Percentiles rank a stretch among this genome's conserved stretches.
These are phyloP conservation scores for Geranomyces michiganensis DNA, from an alignment of 192 early-diverging fungal genomes.

Conservation along the genomic window DNA sequence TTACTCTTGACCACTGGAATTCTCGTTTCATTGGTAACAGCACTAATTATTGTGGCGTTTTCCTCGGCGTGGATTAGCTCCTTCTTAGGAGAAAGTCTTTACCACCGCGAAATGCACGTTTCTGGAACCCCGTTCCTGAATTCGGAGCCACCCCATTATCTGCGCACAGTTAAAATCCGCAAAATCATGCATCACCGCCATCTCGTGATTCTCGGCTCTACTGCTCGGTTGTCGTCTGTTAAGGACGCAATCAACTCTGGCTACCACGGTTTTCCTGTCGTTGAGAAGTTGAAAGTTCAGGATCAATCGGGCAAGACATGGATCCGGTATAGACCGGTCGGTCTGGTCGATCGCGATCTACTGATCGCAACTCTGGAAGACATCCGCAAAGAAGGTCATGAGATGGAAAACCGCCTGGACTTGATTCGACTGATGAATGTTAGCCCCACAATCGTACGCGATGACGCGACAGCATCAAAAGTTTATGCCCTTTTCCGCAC, in stretches of 20 bases:
- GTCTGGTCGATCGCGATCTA: constrained; percentile 7
- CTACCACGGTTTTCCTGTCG: constrained; percentile 38
- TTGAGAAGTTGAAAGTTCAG: constrained; percentile 23
- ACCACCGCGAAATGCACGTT: constrained; percentile 45
- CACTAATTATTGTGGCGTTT: constrained; percentile 32
- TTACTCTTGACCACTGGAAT: too few relatives aligned
- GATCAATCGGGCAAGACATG: constrained; percentile 1
- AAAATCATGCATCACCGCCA: constrained; percentile 23
- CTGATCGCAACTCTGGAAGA: neutral
- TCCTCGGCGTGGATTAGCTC: constrained; percentile 27
- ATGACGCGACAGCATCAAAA: constrained; percentile 39
- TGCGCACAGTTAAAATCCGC: constrained; percentile 28
- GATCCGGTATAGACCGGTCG: constrained; percentile 21
- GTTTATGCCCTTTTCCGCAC: constrained; percentile 38
- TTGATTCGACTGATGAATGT: constrained; percentile 28
- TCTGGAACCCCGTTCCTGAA: constrained; percentile 38
- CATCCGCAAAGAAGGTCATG: neutral
- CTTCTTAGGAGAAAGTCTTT: constrained; percentile 39
- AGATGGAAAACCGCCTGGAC: constrained; percentile 18
- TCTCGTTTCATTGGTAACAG: constrained; percentile 8
- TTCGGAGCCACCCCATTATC: constrained; percentile 27
- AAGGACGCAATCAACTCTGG: neutral
- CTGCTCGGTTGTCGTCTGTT: constrained; percentile 6
- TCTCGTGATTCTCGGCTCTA: constrained; percentile 17
- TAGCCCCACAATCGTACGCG: constrained; percentile 30